phyloP scores from a whole-genome alignment of 2,329 filamentous ascomycete species.

The Trichoderma sp. region DNA sequence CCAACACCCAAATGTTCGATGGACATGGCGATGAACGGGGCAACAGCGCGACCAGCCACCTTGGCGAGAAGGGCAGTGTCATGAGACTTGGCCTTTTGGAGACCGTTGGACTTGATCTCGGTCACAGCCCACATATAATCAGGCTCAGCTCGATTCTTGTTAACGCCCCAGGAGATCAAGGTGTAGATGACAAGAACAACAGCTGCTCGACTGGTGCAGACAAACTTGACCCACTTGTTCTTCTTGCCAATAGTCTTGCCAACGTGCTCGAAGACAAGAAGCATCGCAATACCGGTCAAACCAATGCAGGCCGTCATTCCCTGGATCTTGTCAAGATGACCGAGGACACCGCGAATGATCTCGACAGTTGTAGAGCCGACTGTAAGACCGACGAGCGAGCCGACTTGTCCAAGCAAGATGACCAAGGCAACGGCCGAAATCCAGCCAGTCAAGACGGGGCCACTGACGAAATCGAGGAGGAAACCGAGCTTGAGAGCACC shows the following conservation, averaged over 20 bases:
- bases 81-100: slow-evolving; percentile 49
- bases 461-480: slow-evolving; percentile 63
- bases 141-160: slow-evolving; percentile 48
- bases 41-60: slow-evolving; percentile 53
- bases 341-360: slow-evolving; percentile 58
- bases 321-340: slow-evolving; percentile 54
- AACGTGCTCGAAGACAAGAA: slow-evolving; percentile 55
- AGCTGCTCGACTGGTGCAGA: slow-evolving; percentile 59
- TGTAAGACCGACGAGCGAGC: slow-evolving; percentile 55
- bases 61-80: slow-evolving; percentile 47
- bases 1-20: slow-evolving; percentile 65
- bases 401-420: slow-evolving; percentile 64
- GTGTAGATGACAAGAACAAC: slow-evolving; percentile 61
- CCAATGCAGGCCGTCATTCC: slow-evolving; percentile 59
- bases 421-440: slow-evolving; percentile 65
- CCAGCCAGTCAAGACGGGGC: slow-evolving; percentile 62
- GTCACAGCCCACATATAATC: slow-evolving; percentile 53
- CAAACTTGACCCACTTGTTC: slow-evolving; percentile 55
- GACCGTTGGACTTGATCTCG: slow-evolving; percentile 55
- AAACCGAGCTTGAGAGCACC: slow-evolving; percentile 63
- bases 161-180: slow-evolving; percentile 60
- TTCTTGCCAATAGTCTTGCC: slow-evolving; percentile 58
- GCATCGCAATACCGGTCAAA: slow-evolving; percentile 53
- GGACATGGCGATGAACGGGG: slow-evolving; percentile 58
- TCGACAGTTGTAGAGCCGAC: slow-evolving; percentile 52